Evolutionary conservation across 805 yeast species (phyloP), one percentile per base, ranked within the genome.

Genomic region (Suhomyces vadensis): DNA sequence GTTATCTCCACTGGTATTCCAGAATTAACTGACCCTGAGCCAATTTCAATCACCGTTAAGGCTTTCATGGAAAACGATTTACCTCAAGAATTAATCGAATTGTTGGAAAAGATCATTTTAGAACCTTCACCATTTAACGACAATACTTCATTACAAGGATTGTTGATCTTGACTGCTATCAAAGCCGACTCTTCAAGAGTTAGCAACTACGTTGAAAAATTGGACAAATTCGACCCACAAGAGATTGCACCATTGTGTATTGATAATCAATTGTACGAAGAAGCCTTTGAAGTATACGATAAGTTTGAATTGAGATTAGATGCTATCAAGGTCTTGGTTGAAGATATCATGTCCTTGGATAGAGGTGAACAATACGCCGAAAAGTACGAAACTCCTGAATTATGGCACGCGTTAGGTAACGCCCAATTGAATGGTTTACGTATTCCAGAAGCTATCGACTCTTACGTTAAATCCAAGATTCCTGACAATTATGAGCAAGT

Each of bases 111-210:
- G 75, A 92, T 94, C 61, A 90, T 95, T 52, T 75, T 94, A 56
- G 99, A 94, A 70, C 97, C 98, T 43, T 91, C 98, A 57, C 95
- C 97, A 54, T 94, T 94, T 75, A 89, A 82, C 56, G 98, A 92
- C 55, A 94, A 94, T 65, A 86, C 95, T 54, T 91, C 96, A 20
- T 76, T 94, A 63, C 99, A 94, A 75, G 97, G 97, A 41, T 75
- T 94, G 64, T 73, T 94, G 62, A 78, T 94, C 53, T 78, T 94
- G 62, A 94, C 99, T 52, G 97, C 99, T 29, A 87, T 94, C 64
- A 90, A 89, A 69, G 96, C 95, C 42, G 98, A 92, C 67, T 83
- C 89, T 58, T 74, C 92, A 6, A 86, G 87, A 69, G 97, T 94
- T 40, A 65, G 77, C 51, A 78, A 81, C 41, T 90, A 91, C 65